Conservation (phyloP, 2,329 filamentous ascomycete species). For the Cytospora mali region DNA sequence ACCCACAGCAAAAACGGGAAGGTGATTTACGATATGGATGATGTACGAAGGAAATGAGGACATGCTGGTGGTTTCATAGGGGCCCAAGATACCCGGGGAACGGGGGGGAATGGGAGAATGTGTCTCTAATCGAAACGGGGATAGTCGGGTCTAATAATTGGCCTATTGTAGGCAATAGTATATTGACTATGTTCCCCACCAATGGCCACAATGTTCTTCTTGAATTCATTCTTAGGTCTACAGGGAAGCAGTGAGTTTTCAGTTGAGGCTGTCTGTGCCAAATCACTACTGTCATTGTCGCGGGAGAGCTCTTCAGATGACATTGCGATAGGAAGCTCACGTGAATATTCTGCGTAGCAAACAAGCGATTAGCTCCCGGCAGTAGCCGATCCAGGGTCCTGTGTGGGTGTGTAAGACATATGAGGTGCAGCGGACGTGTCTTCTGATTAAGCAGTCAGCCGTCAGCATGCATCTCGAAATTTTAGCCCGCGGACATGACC, state of each 20-base stretch:
- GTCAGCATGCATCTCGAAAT: background rate
- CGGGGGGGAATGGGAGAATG: background rate
- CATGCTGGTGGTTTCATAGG: background rate
- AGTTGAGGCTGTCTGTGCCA: too few relatives aligned
- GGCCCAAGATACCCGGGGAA: background rate
- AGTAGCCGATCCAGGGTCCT: background rate
- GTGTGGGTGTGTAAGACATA: background rate
- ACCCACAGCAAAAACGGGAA: background rate
- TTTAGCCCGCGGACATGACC: background rate
- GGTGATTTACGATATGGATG: background rate
- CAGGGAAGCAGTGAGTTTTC: too few relatives aligned
- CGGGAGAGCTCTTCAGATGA: conserved; percentile 3
- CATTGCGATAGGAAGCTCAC: background rate
- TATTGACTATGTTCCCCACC: background rate
- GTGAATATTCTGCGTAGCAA: too few relatives aligned
- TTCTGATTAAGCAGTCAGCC: background rate
- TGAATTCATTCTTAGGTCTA: too few relatives aligned
- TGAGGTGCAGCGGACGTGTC: background rate
- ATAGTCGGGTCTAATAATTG: background rate
- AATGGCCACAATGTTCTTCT: too few relatives aligned
- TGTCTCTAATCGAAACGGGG: too few relatives aligned
- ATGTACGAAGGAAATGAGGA: background rate
- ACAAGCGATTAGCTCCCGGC: background rate
- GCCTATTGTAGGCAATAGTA: background rate
- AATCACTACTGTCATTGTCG: too few relatives aligned